Base-by-base conservation (phyloP, 2,329 filamentous ascomycete genomes). In the Beauveria asiatica region DNA sequence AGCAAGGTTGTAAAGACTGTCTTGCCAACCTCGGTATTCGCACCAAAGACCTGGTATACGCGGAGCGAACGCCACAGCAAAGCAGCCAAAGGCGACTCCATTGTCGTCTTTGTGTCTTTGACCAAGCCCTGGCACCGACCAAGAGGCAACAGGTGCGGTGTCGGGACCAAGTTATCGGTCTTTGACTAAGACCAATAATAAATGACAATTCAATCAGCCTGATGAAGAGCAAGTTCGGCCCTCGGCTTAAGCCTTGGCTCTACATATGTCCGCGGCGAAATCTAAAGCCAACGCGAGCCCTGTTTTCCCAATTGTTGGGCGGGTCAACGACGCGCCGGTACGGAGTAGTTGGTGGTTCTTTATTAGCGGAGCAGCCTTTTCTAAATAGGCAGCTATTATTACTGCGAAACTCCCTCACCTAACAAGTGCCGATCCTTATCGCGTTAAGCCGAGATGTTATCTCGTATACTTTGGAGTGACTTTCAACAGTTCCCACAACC, bases 21-120 rank as follows among this genome's bases (percentile, higher is more conserved):
- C 77, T 95, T 95, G 64, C 90, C 90, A 27, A 94, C 89, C 65
- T 89, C 84, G 0, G 90, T 94, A 67, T 93, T 94, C 51, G 90
- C 88, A 30, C 90, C 90, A 67, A 89, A 95, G 42, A 95, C 77
- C 72, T 94, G 90, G 66, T 89, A 83, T 13, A 84, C 79, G 62
- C 84, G 83, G 58, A 92, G 77, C 9, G 82, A 83, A 62, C 86
- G 84, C 83, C 86, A 90, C 42, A 92, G 77, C 52, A 84, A 77
- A 57, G 84, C 80, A 52, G 83, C 79, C 56, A 84, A 73, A 27
- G 82, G 80, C 59, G 76, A 57, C 53, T 57, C 67, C 74, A 77
- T 77, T 33, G 50, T 64, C 21, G 33, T 62, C 57, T 19, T 19
- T 41, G 9, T 44, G 30, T 39, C 41, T 19, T 23, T 37, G 17